Conservation (phyloP, 345 rosid genomes). For the Lumnitzera racemosa region DNA sequence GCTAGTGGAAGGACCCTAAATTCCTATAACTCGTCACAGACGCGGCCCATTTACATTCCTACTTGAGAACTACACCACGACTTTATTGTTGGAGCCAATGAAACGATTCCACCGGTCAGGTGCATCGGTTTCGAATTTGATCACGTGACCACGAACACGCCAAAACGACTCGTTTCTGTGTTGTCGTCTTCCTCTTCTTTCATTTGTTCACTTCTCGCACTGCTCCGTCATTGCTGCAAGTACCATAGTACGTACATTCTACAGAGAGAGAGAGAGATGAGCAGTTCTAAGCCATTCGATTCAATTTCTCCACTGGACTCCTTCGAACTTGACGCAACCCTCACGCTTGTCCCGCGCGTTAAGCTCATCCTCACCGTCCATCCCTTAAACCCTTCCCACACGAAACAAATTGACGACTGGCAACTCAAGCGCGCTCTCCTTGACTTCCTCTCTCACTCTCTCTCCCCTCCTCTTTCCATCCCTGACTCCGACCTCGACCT, state of each 20-base stretch:
- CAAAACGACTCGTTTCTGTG: too few relatives aligned
- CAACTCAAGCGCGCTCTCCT: slow-evolving; percentile 64
- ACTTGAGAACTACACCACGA: too few relatives aligned
- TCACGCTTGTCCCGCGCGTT: slow-evolving; percentile 59
- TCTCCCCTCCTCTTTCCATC: slow-evolving; percentile 39
- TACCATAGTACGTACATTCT: not conserved
- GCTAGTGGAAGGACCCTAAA: too few relatives aligned
- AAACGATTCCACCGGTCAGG: too few relatives aligned
- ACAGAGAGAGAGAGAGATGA: not conserved
- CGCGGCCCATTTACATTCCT: too few relatives aligned
- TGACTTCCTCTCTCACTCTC: slow-evolving; percentile 55
- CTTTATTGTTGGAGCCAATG: too few relatives aligned
- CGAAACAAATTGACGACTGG: slow-evolving; percentile 86
- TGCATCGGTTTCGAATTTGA: too few relatives aligned
- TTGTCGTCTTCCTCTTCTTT: too few relatives aligned
- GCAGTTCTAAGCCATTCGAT: slow-evolving; percentile 51
- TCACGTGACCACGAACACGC: too few relatives aligned
- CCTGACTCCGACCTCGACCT: slow-evolving; percentile 63
- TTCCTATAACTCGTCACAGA: too few relatives aligned
- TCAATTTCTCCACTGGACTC: slow-evolving; percentile 47
- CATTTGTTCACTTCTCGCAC: not conserved
- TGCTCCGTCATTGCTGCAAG: not conserved
- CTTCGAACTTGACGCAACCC: slow-evolving; percentile 62
- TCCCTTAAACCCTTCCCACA: slow-evolving; percentile 47
- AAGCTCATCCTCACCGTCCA: slow-evolving; percentile 55